phyloP scores from a whole-genome alignment of 176 grass and related monocot genomes.

The maize (Zea mays) region Zm-B73-REFERENCE-NAM-5.0 NC_050100.1:15266501-15267000 shows the following conservation, averaged over 20 bases:
- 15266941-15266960: background rate
- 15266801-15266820: constrained; percentile 22
- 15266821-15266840: background rate
- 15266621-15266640: background rate
- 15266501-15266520: constrained; percentile 60
- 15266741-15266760: constrained; percentile 87
- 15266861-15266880: constrained; percentile 14
- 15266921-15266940: background rate
- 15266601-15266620: constrained; percentile 51
- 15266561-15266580: constrained; percentile 91
- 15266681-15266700: constrained; percentile 81
- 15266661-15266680: constrained; percentile 21
- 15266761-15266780: constrained; percentile 54
- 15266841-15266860: background rate
- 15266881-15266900: background rate
- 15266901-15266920: background rate
- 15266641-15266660: background rate
- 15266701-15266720: constrained; percentile 97
- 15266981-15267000: background rate
- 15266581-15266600: constrained; percentile 95
- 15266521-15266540: constrained; percentile 92
- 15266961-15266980: background rate
- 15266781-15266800: constrained; percentile 32
- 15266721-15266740: constrained; percentile 91
- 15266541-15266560: constrained; percentile 97